phyloP scores from a whole-genome alignment of 768 basidiomycete species.

The Coprinellus aureogranulatus region DNA sequence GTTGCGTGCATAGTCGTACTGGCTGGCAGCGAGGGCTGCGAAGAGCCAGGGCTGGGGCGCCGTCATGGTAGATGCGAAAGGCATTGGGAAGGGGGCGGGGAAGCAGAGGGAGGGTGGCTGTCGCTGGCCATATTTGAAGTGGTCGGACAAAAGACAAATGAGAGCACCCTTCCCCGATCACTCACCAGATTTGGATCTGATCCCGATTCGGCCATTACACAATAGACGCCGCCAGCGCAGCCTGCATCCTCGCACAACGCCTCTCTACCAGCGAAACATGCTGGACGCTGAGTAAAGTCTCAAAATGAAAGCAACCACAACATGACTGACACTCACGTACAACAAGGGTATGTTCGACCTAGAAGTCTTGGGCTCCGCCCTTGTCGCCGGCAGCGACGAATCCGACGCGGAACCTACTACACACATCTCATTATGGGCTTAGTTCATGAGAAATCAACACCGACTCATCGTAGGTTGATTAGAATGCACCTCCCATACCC shows the following conservation, averaged over 20 bases:
- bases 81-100: slow-evolving; percentile 9
- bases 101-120: slow-evolving; percentile 1
- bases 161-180: background rate
- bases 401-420: too few relatives aligned
- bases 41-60: slow-evolving; percentile 3
- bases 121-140: slow-evolving; percentile 1
- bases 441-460: too few relatives aligned
- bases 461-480: too few relatives aligned
- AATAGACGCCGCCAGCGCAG: too few relatives aligned
- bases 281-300: background rate
- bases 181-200: too few relatives aligned
- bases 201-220: too few relatives aligned
- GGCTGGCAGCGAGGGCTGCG: slow-evolving; percentile 1
- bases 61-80: slow-evolving; percentile 5
- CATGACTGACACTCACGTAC: background rate
- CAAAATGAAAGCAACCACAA: background rate
- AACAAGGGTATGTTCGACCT: background rate
- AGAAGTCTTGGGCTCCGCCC: too few relatives aligned
- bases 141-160: background rate
- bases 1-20: background rate
- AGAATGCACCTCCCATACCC: too few relatives aligned
- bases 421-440: too few relatives aligned
- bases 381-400: too few relatives aligned
- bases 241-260: too few relatives aligned
- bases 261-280: background rate